These are phyloP conservation scores for Mycena filopes DNA, from an alignment of 768 basidiomycete genomes.

Conservation along the genomic window DNA sequence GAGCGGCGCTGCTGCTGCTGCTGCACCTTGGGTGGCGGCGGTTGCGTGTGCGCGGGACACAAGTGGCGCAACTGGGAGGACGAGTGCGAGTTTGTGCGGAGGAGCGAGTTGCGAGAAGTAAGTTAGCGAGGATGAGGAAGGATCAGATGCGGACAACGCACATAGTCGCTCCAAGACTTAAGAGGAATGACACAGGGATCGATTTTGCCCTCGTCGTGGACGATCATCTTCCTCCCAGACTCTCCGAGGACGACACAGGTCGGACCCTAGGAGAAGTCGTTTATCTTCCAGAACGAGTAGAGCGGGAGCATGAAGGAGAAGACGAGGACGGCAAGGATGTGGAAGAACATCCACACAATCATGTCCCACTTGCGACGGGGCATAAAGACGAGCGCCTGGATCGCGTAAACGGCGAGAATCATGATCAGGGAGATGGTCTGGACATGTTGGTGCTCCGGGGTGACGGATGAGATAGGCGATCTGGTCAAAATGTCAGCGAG, in stretches of 20 bases:
- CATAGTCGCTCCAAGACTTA: slow-evolving; percentile 97
- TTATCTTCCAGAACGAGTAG: slow-evolving; percentile 98
- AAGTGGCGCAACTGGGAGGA: too few species aligned
- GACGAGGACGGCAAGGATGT: slow-evolving; percentile 92
- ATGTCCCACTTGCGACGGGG: slow-evolving; percentile 78
- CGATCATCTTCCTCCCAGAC: slow-evolving; percentile 93
- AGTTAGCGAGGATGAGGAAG: too few species aligned
- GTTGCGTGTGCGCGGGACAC: too few species aligned
- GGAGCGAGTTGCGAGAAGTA: too few species aligned
- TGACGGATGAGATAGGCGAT: slow-evolving; percentile 90
- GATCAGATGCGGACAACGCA: too few species aligned
- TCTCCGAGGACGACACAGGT: slow-evolving; percentile 95
- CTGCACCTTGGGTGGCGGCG: too few species aligned
- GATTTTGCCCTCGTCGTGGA: slow-evolving; percentile 98
- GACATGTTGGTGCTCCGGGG: slow-evolving; percentile 70
- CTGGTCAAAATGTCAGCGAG: slow-evolving; percentile 51
- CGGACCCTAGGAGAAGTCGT: slow-evolving; percentile 96
- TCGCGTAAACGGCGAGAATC: slow-evolving; percentile 94
- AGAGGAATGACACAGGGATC: slow-evolving; percentile 93
- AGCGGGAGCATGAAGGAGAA: slow-evolving; percentile 94
- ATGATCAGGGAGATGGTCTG: slow-evolving; percentile 89
- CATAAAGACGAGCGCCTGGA: slow-evolving; percentile 92
- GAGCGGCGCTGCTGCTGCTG: too few species aligned
- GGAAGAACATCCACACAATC: slow-evolving; percentile 98
- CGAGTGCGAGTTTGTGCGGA: too few species aligned